Evolutionary conservation across 768 basidiomycete species (phyloP), one percentile per base, ranked within the genome.

Genomic region (Baorangia bicolor): DNA sequence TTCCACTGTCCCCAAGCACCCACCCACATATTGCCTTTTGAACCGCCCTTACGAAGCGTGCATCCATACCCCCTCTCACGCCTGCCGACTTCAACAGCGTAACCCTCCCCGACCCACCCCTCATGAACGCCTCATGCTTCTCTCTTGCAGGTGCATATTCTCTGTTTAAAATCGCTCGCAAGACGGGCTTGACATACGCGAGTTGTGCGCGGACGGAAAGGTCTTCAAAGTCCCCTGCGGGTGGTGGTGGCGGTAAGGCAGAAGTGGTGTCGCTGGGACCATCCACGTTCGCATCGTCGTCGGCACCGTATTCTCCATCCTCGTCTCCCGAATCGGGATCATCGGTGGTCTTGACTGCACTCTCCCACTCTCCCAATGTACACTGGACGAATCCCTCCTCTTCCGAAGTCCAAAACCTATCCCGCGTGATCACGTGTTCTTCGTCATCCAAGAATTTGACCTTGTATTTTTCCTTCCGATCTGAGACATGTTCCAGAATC

Each of bases 381-480:
- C 89, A 91, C 7, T 73, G 79, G 21, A 70, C 76, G 69, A 91
- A 92, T n/a, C 73, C 84, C 2, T 78, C 74, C 55, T 90, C 79
- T 21, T 80, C 78, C 27, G 74, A 75, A 0, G 79, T 79, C 69
- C 75, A 86, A 68, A 92, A 89, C 73, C 72, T 75, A 27, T 75
- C 73, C 34, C 86, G 73, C 1, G 80, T 58, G 21, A 71, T 66
- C 10, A 85, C 68, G 9, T 70, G 56, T 54, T 71, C 66, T 40
- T 70, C 57, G 5, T 75, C 77, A 53, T 90, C 88, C 58, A 89
- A 72, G 70, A 81, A 92, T n/a, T 74, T 69, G 7, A 88, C 72
- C 23, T 58, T 64, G 66, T 89, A 92, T 63, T 73, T 79, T 53
- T 78, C 76, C 37, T 69, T 65, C n/a, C 68, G 63, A 20, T 42